Evolutionary conservation across 1,284 basidiomycete species (phyloP), one percentile per base, ranked within the genome.

Genomic region (Rhodotorula sp.): DNA sequence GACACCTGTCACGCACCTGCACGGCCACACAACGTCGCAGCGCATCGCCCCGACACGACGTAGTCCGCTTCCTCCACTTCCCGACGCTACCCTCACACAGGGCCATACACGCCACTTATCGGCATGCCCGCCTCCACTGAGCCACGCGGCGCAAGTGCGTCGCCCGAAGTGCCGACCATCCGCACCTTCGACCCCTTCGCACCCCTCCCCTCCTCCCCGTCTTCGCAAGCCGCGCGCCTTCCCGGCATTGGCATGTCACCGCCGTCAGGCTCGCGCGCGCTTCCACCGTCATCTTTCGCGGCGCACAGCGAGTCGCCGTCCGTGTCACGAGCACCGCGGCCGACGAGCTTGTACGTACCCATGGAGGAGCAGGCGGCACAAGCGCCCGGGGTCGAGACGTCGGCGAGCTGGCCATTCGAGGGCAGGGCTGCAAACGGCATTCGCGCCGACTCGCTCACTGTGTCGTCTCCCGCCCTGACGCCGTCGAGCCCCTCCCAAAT

Each of bases 321-420:
- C 25, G 19, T 54, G 21, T 61, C 57, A 0, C 70, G 73, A 13
- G 68, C 66, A 1, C 56, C 63, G 8, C 67, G 72, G 13, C 74
- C 74, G 0, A 49, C 74, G 27, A 67, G 64, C 42, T 62, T 75
- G 8, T 75, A 75, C 69, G 68, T 75, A n/a, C 72, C 74, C 7
- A 66, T 74, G 67, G 68, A 72, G 42, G 69, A 71, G 13, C 27
- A 34, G 34, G 34, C 34, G 41, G 19, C 14, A 53, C 8, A 53
- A 41, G 13, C 25, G 21, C 21, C n/a, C 49, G 8, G 34, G 34
- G 23, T 23, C 56, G 41, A 3, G 45, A 65, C 60, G 63, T 61
- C 64, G 3, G 61, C 74, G 34, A 71, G 71, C 1, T 75, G 74
- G 74, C 71, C 71, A 9, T 75, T 75, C 59, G 49, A 50, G 27